These are phyloP conservation scores for Oryza officinalis DNA, from an alignment of 176 grass and related monocot species.

Conservation along the genomic window DNA sequence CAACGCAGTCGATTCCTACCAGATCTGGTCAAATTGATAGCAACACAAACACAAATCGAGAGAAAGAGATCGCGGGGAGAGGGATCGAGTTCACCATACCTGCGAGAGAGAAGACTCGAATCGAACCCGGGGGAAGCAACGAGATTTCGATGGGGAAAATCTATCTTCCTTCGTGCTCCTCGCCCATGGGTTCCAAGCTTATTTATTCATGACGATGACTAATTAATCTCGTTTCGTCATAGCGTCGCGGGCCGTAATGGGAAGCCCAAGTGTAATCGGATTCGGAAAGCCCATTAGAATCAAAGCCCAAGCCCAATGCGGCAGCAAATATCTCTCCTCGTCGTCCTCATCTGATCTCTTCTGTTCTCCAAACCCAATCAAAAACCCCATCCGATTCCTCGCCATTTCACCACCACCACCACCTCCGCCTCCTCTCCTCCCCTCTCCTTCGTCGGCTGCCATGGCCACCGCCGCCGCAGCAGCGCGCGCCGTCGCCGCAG, in stretches of 20 bases:
- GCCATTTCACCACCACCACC: neutral
- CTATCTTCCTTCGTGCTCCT: neutral
- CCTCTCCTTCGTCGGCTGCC: neutral
- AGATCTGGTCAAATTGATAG: slow-evolving; percentile 8
- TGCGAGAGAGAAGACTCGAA: slow-evolving; percentile 7
- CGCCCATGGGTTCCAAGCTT: neutral
- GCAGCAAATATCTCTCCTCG: slow-evolving; percentile 34
- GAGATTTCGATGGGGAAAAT: slow-evolving; percentile 13
- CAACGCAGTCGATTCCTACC: neutral
- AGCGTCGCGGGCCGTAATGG: neutral
- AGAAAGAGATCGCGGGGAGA: neutral
- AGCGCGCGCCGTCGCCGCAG: slow-evolving; percentile 44
- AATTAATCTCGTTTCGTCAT: neutral
- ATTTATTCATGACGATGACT: neutral
- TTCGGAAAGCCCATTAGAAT: neutral
- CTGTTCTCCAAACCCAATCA: slow-evolving; percentile 23
- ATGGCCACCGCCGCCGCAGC: slow-evolving; percentile 44
- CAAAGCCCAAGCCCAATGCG: neutral
- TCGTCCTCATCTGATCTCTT: neutral
- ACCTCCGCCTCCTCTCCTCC: neutral
- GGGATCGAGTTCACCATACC: slow-evolving; percentile 22
- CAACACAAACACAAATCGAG: neutral
- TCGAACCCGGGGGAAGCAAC: slow-evolving; percentile 2
- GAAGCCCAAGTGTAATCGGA: neutral
- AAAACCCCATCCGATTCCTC: slow-evolving; percentile 51